phyloP scores from a whole-genome alignment of 345 rosid genomes.

The Murraya koenigii region DNA sequence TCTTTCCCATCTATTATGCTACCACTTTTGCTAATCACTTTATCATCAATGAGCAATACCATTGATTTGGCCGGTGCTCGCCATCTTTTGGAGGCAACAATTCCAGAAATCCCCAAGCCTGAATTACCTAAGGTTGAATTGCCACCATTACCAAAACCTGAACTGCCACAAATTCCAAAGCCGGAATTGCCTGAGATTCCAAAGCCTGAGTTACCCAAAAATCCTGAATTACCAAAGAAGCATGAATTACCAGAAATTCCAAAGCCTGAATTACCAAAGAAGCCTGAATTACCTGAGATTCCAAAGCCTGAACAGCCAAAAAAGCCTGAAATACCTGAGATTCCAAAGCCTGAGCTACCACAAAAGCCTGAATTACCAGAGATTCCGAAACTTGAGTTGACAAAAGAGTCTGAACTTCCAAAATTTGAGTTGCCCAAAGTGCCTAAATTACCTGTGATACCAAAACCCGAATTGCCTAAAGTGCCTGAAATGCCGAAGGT shows the following conservation, averaged over 20 bases:
- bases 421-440: background rate
- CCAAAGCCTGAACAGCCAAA: background rate
- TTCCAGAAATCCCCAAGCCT: slow-evolving; percentile 11
- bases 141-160: slow-evolving; percentile 5
- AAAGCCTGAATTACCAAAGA: background rate
- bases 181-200: background rate
- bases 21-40: background rate
- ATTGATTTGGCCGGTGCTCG: slow-evolving; percentile 5
- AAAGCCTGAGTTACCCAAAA: background rate
- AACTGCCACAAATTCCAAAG: background rate
- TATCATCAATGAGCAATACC: background rate
- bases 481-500: background rate
- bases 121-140: background rate
- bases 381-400: background rate
- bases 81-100: slow-evolving; percentile 1
- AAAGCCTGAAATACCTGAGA: background rate
- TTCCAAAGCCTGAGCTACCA: background rate
- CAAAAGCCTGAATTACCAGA: background rate
- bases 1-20: background rate
- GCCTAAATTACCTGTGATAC: background rate
- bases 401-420: background rate
- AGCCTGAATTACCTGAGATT: background rate
- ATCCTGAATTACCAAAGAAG: background rate
- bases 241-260: background rate
- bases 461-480: background rate